Evolutionary conservation across 305 asterid genomes (phyloP), one percentile per base, ranked within the genome.

Genomic region (Withania somnifera): DNA sequence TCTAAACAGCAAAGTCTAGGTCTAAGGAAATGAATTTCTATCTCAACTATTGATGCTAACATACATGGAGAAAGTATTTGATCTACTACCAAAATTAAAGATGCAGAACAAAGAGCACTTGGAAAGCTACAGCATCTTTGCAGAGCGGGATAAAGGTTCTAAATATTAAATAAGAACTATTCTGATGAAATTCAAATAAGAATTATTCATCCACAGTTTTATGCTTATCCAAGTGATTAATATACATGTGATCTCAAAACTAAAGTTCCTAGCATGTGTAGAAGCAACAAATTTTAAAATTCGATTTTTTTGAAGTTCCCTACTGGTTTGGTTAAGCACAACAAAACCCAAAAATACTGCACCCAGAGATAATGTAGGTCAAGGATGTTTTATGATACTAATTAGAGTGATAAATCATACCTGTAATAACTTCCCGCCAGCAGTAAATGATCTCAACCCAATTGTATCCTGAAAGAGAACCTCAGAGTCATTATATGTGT

Each of bases 361-460:
- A 58, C n/a, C 7, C 3, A 1, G 69, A 61, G 69, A 3, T 28
- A 61, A 20, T 13, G n/a, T 26, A 28, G 69, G 5, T 17, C 61
- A 51, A 75, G n/a, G 47, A 75, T 51, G 28, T 75, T 32, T 50
- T 51, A 17, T 9, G 24, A 50, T 7, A 75, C 50, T 10, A 75
- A 75, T 10, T 15, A 50, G 26, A 50, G 63, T 75, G 45, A 75
- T 38, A 71, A 80, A 76, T 26, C 77, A 76, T 86, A 95, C 99
- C 98, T 97, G 99, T 81, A 97, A 86, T 82, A 95, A 86, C 89
- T 97, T 97, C 77, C 99, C 99, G 50, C 98, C 99, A 89, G 99
- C 98, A 81, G 99, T 95, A 84, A 97, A 91, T 81, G 99, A 97
- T 89, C 99, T 89, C 84, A 94, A 88, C 84, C 99, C 99, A 86